Base-by-base conservation (phyloP, 768 basidiomycete genomes). In the Tylopilus subfusipes region DNA sequence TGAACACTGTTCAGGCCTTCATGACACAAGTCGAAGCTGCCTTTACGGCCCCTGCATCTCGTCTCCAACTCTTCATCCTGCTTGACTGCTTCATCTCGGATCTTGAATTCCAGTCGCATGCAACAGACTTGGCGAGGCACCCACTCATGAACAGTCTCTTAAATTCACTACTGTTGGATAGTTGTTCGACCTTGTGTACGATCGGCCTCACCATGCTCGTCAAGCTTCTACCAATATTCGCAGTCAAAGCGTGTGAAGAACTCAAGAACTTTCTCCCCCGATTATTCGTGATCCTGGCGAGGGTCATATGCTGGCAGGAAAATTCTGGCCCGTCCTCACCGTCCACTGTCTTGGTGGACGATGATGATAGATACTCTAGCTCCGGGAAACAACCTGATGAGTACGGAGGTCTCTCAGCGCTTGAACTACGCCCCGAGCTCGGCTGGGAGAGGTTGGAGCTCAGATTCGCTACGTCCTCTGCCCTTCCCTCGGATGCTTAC, bases 281-380 rank as follows among this genome's bases (percentile, higher is more conserved):
- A 45, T 73, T 92, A 5, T 75, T 91, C 38, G 81, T 78, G 13
- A 78, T 90, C 43, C 76, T 92, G 10, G 86, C 86, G 0, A 76
- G 88, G 50, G 76, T 84, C 18, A 73, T 92, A 57, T 89, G 86
- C 66, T 93, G 91, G 90, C 83, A 83, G 57, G 81, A 82, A 52
- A 69, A 78, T 49, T 71, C 74, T 19, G 68, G 75, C 7, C 66
- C 72, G 13, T 47, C 62, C 61, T 48, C 66, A 39, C 66, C 67
- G 3, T 60, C 67, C 12, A 69, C 73, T 54, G 64, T 60, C 25
- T 72, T 66, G 14, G 66, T 73, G 31, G 78, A 81, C 57, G 69
- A 72, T 38, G 59, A 56, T 31, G 58, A 58, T 13, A 38, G 25
- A 2, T 25, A 24, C 36, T 19, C 42, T 43, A 42, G 40, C 2